phyloP scores from a whole-genome alignment of 2,329 filamentous ascomycete genomes.

The Bisporella sp. region DNA sequence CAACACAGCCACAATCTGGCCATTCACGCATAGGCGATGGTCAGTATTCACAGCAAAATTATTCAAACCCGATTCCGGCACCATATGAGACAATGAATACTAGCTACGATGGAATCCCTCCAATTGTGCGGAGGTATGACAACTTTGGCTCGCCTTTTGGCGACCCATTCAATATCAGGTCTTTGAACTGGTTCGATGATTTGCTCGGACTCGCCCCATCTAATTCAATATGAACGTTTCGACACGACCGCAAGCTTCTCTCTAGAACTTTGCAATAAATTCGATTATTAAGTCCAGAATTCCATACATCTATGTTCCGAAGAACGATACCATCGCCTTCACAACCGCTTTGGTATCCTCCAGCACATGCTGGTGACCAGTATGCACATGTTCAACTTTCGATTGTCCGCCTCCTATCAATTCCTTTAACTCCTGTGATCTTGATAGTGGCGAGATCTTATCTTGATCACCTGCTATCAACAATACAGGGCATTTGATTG shows the following conservation, averaged over 20 bases:
- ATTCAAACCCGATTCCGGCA: not conserved
- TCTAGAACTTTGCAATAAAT: too few species aligned
- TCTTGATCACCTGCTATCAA: constrained; percentile 28
- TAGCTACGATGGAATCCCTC: not conserved
- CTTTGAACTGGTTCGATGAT: constrained; percentile 16
- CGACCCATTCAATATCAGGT: constrained; percentile 13
- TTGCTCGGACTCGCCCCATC: constrained; percentile 13
- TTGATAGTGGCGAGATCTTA: constrained; percentile 23
- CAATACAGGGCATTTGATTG: constrained; percentile 24
- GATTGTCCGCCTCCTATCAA: constrained; percentile 30
- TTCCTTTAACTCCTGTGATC: constrained; percentile 21
- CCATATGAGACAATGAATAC: constrained; percentile 1
- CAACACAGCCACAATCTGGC: not conserved
- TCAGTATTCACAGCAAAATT: constrained; percentile 9
- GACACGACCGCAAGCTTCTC: too few species aligned
- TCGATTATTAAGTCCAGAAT: too few species aligned
- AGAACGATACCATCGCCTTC: constrained; percentile 18
- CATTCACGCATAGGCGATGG: not conserved
- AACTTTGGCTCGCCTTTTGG: constrained; percentile 2
- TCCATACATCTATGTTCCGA: not conserved
- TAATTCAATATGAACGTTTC: constrained; percentile 9
- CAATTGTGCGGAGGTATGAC: not conserved
- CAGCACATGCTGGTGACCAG: constrained; percentile 61
- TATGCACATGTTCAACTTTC: constrained; percentile 61
- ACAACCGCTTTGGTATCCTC: constrained; percentile 56